phyloP scores from a whole-genome alignment of 129 eudicot genomes.

The Oenanthe sinensis region DNA sequence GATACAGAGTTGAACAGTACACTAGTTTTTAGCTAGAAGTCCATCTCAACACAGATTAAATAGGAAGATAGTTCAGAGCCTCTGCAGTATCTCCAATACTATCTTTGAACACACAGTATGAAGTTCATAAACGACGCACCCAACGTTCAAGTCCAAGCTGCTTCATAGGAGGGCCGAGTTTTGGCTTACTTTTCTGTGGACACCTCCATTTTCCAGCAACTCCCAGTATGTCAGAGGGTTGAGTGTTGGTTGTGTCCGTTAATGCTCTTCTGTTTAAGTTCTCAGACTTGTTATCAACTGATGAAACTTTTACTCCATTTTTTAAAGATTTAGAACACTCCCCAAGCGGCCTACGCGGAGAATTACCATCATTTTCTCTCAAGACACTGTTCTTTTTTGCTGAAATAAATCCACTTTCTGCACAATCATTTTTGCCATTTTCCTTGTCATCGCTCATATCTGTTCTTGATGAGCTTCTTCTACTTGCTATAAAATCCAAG shows the following conservation, averaged over 20 bases:
- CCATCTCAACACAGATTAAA: background rate
- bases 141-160: conserved; percentile 51
- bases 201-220: conserved; percentile 72
- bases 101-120: background rate
- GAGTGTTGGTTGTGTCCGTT: conserved; percentile 47
- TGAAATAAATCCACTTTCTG: conserved; percentile 13
- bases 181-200: conserved; percentile 61
- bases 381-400: conserved; percentile 22
- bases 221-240: conserved; percentile 18
- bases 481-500: background rate
- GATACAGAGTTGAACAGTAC: background rate
- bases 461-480: conserved; percentile 7
- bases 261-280: conserved; percentile 30
- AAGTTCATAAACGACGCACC: conserved; percentile 37
- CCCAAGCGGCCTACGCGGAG: background rate
- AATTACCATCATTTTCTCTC: conserved; percentile 21
- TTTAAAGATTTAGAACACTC: background rate
- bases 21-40: background rate
- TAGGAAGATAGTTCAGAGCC: background rate
- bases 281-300: conserved; percentile 6
- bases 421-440: background rate
- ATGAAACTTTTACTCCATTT: conserved; percentile 7
- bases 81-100: background rate
- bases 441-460: conserved; percentile 1
- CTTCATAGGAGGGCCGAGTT: conserved; percentile 14